Percentiles rank a stretch among this genome's conserved stretches.
phyloP scores from a whole-genome alignment of 352 stramenopile genomes.

The Pythium plurisporium region DNA sequence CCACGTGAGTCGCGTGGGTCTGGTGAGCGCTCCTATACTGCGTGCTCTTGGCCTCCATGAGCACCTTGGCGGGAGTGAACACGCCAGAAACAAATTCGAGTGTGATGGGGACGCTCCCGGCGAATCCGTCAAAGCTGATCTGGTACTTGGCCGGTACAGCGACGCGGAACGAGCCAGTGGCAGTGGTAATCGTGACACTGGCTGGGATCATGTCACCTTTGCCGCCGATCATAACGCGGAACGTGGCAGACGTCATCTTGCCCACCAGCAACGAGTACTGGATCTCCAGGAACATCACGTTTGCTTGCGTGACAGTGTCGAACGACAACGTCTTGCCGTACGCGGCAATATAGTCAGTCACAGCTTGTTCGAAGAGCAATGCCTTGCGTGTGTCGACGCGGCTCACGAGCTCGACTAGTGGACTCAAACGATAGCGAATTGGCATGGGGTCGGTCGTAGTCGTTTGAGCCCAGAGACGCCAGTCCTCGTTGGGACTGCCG shows the following conservation, averaged over 20 bases:
- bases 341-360: constrained; percentile 24
- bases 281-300: constrained; percentile 19
- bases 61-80: constrained; percentile 20
- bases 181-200: constrained; percentile 5
- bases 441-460: constrained; percentile 22
- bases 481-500: constrained; percentile 27
- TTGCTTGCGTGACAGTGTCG: constrained; percentile 13
- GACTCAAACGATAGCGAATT: constrained; percentile 23
- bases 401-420: constrained; percentile 21
- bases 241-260: constrained; percentile 24
- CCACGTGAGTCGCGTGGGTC: constrained; percentile 20
- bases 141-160: constrained; percentile 22
- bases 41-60: constrained; percentile 18
- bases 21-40: constrained; percentile 5
- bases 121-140: constrained; percentile 22
- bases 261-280: constrained; percentile 27
- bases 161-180: constrained; percentile 19
- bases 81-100: constrained; percentile 25
- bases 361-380: constrained; percentile 20
- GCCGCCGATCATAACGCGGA: constrained; percentile 29
- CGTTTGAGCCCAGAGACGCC: constrained; percentile 24
- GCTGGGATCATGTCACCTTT: constrained; percentile 26
- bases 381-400: constrained; percentile 18
- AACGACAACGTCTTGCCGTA: constrained; percentile 26
- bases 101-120: constrained; percentile 19